phyloP scores from a whole-genome alignment of 495 filamentous ascomycete species.

The Amorphotheca resinae region DNA sequence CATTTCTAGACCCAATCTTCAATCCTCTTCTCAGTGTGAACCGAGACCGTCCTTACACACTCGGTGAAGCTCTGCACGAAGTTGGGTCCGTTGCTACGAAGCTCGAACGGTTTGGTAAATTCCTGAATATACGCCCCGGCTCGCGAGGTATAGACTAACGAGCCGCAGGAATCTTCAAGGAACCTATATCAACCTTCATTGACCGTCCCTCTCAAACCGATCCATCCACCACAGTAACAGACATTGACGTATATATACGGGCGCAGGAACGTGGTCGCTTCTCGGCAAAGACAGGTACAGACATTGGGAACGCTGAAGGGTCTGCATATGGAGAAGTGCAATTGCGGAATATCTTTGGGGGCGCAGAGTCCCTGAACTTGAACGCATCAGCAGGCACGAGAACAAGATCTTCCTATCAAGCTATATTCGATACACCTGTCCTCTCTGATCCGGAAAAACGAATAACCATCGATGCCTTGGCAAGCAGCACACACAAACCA shows the following conservation, averaged over 20 bases:
- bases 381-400: slow-evolving; percentile 80
- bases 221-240: slow-evolving; percentile 48
- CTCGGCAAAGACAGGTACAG: slow-evolving; percentile 80
- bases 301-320: slow-evolving; percentile 82
- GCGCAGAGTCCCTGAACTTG: slow-evolving; percentile 71
- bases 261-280: slow-evolving; percentile 70
- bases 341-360: slow-evolving; percentile 86
- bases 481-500: slow-evolving; percentile 69
- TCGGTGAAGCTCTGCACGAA: slow-evolving; percentile 62
- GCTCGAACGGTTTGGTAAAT: slow-evolving; percentile 65
- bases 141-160: too few relatives aligned
- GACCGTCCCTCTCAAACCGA: slow-evolving; percentile 52
- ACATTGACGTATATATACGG: slow-evolving; percentile 63
- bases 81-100: slow-evolving; percentile 55
- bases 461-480: slow-evolving; percentile 61
- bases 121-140: too few relatives aligned
- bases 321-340: slow-evolving; percentile 76
- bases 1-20: slow-evolving; percentile 70
- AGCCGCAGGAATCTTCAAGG: slow-evolving; percentile 67
- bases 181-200: slow-evolving; percentile 67
- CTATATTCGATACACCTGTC: slow-evolving; percentile 68
- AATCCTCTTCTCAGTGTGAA: slow-evolving; percentile 61
- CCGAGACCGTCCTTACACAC: slow-evolving; percentile 52
- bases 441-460: slow-evolving; percentile 68
- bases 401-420: slow-evolving; percentile 78